Percentiles rank a stretch among this genome's conserved stretches.
Evolutionary conservation across 768 basidiomycete genomes (phyloP).

Genomic region (Chlorophyllum brunneum): DNA sequence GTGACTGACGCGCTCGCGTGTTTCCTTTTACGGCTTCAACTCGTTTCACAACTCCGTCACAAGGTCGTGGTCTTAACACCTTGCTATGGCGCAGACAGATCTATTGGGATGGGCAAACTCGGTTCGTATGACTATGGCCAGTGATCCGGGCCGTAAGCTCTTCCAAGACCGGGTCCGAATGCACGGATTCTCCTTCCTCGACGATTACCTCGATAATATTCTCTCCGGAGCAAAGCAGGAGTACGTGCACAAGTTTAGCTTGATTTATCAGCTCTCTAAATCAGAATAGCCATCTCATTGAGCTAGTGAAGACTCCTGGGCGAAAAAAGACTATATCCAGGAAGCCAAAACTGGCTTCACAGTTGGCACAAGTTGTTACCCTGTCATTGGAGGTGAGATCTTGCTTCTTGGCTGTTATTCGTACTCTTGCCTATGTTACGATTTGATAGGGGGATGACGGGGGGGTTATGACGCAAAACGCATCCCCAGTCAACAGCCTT

Average conservation of each 20-base stretch:
- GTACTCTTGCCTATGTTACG: background rate
- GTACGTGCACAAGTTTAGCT: conserved; percentile 33
- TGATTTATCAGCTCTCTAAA: background rate
- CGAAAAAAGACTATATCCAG: conserved; percentile 57
- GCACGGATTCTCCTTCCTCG: conserved; percentile 76
- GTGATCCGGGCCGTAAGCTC: conserved; percentile 65
- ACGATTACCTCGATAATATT: conserved; percentile 75
- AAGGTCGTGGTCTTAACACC: background rate
- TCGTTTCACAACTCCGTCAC: background rate
- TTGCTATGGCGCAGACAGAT: conserved; percentile 41
- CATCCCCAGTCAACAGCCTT: conserved; percentile 40
- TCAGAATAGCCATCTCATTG: conserved; percentile 59
- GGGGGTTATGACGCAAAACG: conserved; percentile 32
- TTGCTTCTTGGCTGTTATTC: background rate
- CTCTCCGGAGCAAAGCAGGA: conserved; percentile 62
- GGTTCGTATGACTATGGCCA: conserved; percentile 64
- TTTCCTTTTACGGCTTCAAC: conserved; percentile 3
- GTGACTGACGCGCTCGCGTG: conserved; percentile 21
- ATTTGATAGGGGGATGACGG: conserved; percentile 28
- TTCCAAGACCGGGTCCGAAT: conserved; percentile 72
- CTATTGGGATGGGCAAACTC: conserved; percentile 66
- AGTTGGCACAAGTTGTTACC: conserved; percentile 36
- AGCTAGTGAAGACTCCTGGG: conserved; percentile 81
- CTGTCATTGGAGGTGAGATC: conserved; percentile 43
- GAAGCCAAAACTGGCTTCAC: conserved; percentile 47